These are phyloP conservation scores for Acer negundo DNA, from an alignment of 345 rosid species.

Conservation along the genomic window DNA sequence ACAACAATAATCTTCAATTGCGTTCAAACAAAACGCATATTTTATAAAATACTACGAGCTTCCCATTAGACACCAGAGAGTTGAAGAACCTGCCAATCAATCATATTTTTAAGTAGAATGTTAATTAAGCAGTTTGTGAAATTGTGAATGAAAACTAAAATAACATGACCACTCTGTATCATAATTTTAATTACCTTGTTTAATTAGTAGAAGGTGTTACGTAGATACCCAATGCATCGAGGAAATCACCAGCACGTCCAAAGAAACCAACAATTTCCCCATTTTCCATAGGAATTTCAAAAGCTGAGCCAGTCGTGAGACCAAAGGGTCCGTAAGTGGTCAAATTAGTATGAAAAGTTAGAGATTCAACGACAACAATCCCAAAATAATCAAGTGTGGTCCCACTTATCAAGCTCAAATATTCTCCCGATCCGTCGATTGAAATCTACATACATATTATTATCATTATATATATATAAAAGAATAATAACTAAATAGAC, in stretches of 20 bases:
- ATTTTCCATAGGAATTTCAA: background rate
- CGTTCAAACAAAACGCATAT: background rate
- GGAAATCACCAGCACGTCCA: background rate
- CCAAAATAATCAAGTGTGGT: background rate
- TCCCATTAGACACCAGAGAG: too few relatives aligned
- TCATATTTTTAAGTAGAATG: background rate
- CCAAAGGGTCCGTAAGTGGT: background rate
- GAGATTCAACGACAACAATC: background rate
- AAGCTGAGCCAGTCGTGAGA: background rate
- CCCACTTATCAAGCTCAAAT: background rate
- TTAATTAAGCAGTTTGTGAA: too few relatives aligned
- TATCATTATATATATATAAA: too few relatives aligned
- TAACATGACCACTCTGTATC: background rate
- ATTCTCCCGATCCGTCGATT: background rate
- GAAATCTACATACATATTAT: background rate
- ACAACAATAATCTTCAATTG: background rate
- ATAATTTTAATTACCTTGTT: background rate
- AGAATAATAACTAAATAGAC: background rate
- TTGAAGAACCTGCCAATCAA: background rate
- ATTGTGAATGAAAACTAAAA: too few relatives aligned
- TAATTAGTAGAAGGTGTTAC: background rate
- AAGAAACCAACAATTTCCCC: constrained; percentile 1
- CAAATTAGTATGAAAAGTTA: background rate
- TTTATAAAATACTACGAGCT: background rate
- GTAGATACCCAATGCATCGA: background rate